A percentile compares a stretch with the other conserved stretches of the same genome.
These are phyloP conservation scores for Daedaleopsis nitida DNA, from an alignment of 768 basidiomycete species.

Conservation along the genomic window DNA sequence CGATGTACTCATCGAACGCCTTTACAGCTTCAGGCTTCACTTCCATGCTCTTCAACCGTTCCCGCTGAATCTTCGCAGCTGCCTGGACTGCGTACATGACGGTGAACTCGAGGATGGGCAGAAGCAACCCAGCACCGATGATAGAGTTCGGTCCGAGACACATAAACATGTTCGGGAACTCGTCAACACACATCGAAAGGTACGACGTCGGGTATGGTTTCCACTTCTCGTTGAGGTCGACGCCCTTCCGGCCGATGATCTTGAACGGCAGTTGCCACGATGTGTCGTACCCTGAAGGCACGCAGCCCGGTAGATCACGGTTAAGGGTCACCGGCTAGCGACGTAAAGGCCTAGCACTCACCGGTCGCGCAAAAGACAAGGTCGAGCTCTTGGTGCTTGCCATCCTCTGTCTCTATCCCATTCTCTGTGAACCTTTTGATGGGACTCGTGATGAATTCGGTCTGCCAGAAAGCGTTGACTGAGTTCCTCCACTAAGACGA, in stretches of 20 bases:
- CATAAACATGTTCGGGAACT: slow-evolving; percentile 70
- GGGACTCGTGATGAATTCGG: slow-evolving; percentile 52
- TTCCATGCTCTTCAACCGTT: slow-evolving; percentile 63
- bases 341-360: slow-evolving; percentile 18
- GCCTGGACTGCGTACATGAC: slow-evolving; percentile 58
- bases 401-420: slow-evolving; percentile 61
- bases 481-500: not conserved
- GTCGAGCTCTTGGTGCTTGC: slow-evolving; percentile 55
- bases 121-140: slow-evolving; percentile 56
- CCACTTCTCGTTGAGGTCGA: slow-evolving; percentile 53
- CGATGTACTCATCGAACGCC: slow-evolving; percentile 63
- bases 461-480: slow-evolving; percentile 32
- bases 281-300: slow-evolving; percentile 50
- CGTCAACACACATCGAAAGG: slow-evolving; percentile 57
- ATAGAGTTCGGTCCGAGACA: slow-evolving; percentile 57
- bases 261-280: slow-evolving; percentile 50
- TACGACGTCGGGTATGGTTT: slow-evolving; percentile 59
- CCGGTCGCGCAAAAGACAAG: slow-evolving; percentile 67
- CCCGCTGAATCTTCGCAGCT: slow-evolving; percentile 61
- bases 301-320: not conserved
- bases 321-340: not conserved
- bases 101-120: slow-evolving; percentile 58
- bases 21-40: slow-evolving; percentile 58
- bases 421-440: slow-evolving; percentile 54
- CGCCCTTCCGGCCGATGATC: slow-evolving; percentile 55